Base-by-base conservation (phyloP, 768 basidiomycete genomes). In the Termitomyces sp. region DNA sequence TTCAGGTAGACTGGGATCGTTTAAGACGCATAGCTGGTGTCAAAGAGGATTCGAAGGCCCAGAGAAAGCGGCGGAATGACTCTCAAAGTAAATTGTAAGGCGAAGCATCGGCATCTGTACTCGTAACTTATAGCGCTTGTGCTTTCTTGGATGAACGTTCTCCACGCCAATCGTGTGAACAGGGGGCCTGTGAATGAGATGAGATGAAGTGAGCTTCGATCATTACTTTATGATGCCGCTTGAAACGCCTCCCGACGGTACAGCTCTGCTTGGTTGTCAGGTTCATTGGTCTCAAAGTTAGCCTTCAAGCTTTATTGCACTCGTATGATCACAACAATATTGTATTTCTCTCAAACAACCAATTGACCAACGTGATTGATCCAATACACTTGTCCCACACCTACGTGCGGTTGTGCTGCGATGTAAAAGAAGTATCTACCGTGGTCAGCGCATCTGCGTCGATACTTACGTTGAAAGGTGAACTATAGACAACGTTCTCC, bases 1-100 rank as follows among this genome's bases (percentile, higher is more conserved):
- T 78, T 17, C 25, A 48, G 12, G 58, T 71, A 6, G 73, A 77
- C 57, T 64, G 76, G 65, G 60, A 61, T 2, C n/a, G 61, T 6
- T 63, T 75, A 17, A 66, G 59, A 54, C 58, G 62, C 32, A 63
- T 73, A 11, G 65, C 61, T 45, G 66, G 64, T 30, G 63, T 64
- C 30, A 54, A 56, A 34, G 51, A 59, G 28, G 54, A 52, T 65
- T n/a, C 56, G 16, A 50, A 64, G 28, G 54, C 35, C 3, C 43
- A 57, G 35, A 37, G 47, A 39, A 19, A 55, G 54, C 57, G 32
- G 44, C 34, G 60, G 52, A 56, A 34, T 46, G 54, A 41, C 5
- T n/a, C 49, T 52, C 25, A 28, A 37, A 59, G 55, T 55, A 64
- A 64, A 49, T 43, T 64, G 37, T 65, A 51, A 57, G 43, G 28